Percentiles rank a stretch among this genome's conserved stretches.
These are phyloP conservation scores for Drosera spatulata DNA, from an alignment of 179 eudicot genomes.

Conservation along the genomic window DNA sequence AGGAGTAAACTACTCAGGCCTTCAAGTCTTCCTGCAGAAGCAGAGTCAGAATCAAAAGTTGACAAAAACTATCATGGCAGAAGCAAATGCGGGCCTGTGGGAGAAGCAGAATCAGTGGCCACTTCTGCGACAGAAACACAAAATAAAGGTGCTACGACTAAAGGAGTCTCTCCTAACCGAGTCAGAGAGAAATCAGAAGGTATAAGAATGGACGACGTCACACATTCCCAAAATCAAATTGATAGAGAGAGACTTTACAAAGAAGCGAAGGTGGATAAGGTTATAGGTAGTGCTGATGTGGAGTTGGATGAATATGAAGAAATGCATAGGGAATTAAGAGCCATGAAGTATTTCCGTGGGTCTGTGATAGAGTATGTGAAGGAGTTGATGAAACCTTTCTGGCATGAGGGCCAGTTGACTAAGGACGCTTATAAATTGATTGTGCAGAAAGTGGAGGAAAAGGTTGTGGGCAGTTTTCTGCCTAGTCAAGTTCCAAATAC, in stretches of 20 bases:
- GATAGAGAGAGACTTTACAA: conserved; percentile 16
- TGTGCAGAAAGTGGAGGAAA: conserved; percentile 78
- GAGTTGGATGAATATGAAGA: conserved; percentile 10
- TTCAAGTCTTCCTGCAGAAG: no score
- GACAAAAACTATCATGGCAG: conserved; percentile 16
- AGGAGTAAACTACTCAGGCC: no score
- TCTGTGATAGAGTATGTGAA: conserved; percentile 76
- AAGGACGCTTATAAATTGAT: conserved; percentile 82
- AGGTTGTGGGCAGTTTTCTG: conserved; percentile 59
- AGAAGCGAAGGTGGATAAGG: conserved; percentile 26
- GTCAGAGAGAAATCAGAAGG: conserved; percentile 28
- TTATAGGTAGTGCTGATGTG: neutral
- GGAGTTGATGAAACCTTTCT: conserved; percentile 67
- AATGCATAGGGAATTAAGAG: conserved; percentile 38
- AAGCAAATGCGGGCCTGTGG: conserved; percentile 18
- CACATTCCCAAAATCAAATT: conserved; percentile 14
- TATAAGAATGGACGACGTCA: conserved; percentile 13
- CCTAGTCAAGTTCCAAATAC: conserved; percentile 57
- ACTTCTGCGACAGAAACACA: conserved; percentile 30
- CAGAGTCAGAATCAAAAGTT: no score
- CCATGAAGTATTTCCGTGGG: conserved; percentile 55
- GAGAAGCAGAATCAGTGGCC: conserved; percentile 38
- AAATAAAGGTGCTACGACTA: conserved; percentile 19
- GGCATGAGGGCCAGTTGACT: conserved; percentile 75
- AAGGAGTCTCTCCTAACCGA: conserved; percentile 31